Conservation (phyloP, 768 basidiomycete genomes). For the Galerina marginata region DNA sequence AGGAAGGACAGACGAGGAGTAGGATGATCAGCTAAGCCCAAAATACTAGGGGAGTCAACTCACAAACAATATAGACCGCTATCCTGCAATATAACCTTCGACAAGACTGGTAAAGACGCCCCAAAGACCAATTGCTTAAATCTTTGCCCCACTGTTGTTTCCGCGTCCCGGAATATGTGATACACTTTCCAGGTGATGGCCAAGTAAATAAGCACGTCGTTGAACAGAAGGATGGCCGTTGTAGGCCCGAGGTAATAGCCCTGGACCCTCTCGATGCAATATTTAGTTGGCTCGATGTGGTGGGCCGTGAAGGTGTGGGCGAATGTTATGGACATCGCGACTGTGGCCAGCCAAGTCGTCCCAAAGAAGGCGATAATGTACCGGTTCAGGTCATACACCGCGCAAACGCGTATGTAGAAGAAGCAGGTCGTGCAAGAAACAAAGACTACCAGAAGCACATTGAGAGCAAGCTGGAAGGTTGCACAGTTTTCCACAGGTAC, state of each 20-base stretch:
- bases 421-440: conserved; percentile 23
- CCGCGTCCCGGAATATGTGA: conserved; percentile 16
- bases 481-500: conserved; percentile 22
- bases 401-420: conserved; percentile 32
- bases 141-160: conserved; percentile 3
- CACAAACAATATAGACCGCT: conserved; percentile 9
- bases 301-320: conserved; percentile 25
- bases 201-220: conserved; percentile 36
- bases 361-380: conserved; percentile 29
- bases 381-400: conserved; percentile 25
- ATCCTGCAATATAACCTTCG: conserved; percentile 24
- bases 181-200: conserved; percentile 36
- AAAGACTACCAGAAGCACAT: conserved; percentile 25
- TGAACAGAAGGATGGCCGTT: conserved; percentile 19
- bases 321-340: conserved; percentile 11
- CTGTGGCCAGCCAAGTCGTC: conserved; percentile 32
- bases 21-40: background rate
- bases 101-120: conserved; percentile 24
- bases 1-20: background rate
- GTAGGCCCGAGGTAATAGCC: conserved; percentile 19
- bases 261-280: conserved; percentile 25
- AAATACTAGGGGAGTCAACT: background rate
- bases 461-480: conserved; percentile 14
- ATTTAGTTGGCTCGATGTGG: conserved; percentile 23
- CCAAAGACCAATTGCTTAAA: conserved; percentile 20